Evolutionary conservation across 192 early-diverging fungal genomes (phyloP).

Genomic region (Tieghemiomyces parasiticus): DNA sequence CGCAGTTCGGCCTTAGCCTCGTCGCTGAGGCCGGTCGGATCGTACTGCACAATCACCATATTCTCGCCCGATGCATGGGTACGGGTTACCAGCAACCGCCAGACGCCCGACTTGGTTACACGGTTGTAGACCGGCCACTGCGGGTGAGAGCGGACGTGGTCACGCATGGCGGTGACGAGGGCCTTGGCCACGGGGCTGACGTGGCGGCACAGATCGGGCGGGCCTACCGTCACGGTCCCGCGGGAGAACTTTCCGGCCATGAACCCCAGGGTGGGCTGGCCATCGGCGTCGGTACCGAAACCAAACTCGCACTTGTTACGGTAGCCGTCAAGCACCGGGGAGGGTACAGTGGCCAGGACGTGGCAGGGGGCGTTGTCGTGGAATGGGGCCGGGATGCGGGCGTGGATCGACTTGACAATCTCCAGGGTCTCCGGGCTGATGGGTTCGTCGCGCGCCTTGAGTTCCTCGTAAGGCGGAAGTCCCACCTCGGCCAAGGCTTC

Average conservation of each 20-base stretch:
- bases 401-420: background rate
- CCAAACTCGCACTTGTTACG: constrained; percentile 70
- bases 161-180: constrained; percentile 30
- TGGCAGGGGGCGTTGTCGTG: background rate
- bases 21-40: constrained; percentile 24
- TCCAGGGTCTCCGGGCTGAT: background rate
- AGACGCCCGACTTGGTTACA: constrained; percentile 35
- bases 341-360: constrained; percentile 24
- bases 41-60: constrained; percentile 50
- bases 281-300: constrained; percentile 39
- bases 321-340: constrained; percentile 43
- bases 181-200: constrained; percentile 30
- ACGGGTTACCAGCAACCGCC: constrained; percentile 43
- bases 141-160: constrained; percentile 17
- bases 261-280: constrained; percentile 44
- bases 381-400: background rate
- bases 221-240: constrained; percentile 38
- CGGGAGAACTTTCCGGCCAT: constrained; percentile 45
- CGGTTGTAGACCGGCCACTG: constrained; percentile 27
- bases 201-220: constrained; percentile 26
- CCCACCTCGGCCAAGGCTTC: background rate
- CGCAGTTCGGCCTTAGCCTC: constrained; percentile 25
- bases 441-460: background rate
- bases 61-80: constrained; percentile 43
- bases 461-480: background rate